Evolutionary conservation across 1,139 yeast species (phyloP), one percentile per base, ranked within the genome.

Genomic region (Kodamaea fungicola): DNA sequence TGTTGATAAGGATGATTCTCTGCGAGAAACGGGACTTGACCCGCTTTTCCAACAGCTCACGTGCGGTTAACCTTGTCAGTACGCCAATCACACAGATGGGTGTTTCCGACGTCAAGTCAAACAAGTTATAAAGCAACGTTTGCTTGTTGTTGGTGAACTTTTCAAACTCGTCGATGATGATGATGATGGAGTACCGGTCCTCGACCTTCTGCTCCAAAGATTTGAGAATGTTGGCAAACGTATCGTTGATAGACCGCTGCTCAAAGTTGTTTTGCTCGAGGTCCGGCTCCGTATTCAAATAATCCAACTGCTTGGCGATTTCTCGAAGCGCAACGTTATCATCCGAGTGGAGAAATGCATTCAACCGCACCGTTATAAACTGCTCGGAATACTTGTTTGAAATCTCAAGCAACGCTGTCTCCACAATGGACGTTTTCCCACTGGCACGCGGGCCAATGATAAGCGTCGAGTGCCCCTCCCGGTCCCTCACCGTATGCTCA

Each of bases 11-110:
- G 25, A 87, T 71, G 2, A 85, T 64, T 36, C 95, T 64, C 54
- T 90, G 97, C 25, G 95, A 82, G 58, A 90, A 92, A 43, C 99
- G 68, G 41, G 95, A 83, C 48, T 89, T 76, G 0, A 94, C 97
- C 49, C 99, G 74, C 53, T 90, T 92, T 55, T 94, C 99, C 38
- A 92, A 67, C 46, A 79, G 69, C 50, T 92, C 97, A 37, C 90
- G 67, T 0, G 88, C 74, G 7, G 86, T 86, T 25, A 87, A 68
- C 40, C 83, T 80, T 2, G 92, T 73, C 1, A 95, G 82, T 6
- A 85, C 62, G 1, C 97, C 97, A 36, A 92, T 62, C 4, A 92
- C 86, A 38, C 94, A 78, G 3, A 90, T 79, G 1, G 97, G 95
- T 1, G 84, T 79, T 6, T 75, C 67, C 22, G 87, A 75, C 2